Base-by-base conservation (phyloP, 75 land plant species). In the Ceratopteris richardii region DNA sequence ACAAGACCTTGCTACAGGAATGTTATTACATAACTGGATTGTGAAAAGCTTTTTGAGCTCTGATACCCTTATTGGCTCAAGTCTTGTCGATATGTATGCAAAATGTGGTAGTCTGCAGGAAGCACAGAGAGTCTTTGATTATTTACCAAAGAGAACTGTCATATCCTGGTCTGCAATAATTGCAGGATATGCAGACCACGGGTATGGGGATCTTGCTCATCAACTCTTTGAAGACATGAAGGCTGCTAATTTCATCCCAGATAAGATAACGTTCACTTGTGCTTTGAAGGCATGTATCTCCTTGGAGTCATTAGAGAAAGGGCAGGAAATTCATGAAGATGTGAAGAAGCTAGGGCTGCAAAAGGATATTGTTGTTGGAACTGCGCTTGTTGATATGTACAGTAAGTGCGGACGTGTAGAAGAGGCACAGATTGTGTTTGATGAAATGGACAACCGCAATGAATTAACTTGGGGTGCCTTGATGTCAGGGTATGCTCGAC, bases 61-160 rank as follows among this genome's bases (percentile, higher is more conserved):
- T 29, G 64, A 77, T 54, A 36, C 69, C 18, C 75, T 53, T 53
- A 53, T 82, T 44, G 77, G 44, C 1, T 83, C 77, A 59, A 66
- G 82, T 43, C 43, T 86, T 27, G 61, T 86, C 1, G 78, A 67
- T 58, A 76, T 79, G 50, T 86, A 86, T 58, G 80, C 86, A 18
- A 86, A 86, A 68, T 86, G 81, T 56, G 87, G 90, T n/a, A 50
- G 61, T 56, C 69, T 86, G 65, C 74, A 73, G 20, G 82, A 82
- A 13, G 68, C 82, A 44, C 67, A 66, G 19, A 31, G 51, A 24
- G 77, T 67, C 9, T 85, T 85, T 51, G 54, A 76, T 36, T 67
- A 56, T 44, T 72, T 79, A 27, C 29, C 28, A 3, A 46, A 61
- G 26, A 66, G 61, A 59, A 79, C 66, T 51, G 36, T 76, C 20